Evolutionary conservation across 2,329 filamentous ascomycete species (phyloP).

Genomic region (Fusarium udum): DNA sequence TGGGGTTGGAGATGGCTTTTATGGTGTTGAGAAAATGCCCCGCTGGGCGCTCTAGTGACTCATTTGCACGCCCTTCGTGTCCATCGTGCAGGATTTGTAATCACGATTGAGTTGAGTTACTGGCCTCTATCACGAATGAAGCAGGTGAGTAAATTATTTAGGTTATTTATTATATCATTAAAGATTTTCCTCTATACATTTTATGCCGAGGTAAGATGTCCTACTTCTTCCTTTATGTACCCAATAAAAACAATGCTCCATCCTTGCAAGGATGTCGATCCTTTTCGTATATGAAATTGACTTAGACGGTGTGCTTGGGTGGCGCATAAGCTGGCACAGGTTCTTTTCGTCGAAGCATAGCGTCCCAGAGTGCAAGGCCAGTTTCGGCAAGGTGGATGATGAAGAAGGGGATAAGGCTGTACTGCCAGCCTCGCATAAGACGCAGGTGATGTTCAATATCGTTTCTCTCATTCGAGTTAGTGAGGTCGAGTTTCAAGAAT

Average conservation of each 20-base stretch:
- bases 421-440: slow-evolving; percentile 44
- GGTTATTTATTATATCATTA: not conserved
- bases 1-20: not conserved
- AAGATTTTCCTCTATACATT: not conserved
- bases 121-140: not conserved
- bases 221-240: not conserved
- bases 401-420: slow-evolving; percentile 45
- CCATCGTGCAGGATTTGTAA: slow-evolving; percentile 4
- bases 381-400: slow-evolving; percentile 41
- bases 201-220: not conserved
- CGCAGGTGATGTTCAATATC: slow-evolving; percentile 38
- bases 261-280: not conserved
- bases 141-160: not conserved
- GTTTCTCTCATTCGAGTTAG: slow-evolving; percentile 10
- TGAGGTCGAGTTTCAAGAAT: slow-evolving; percentile 37
- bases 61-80: slow-evolving; percentile 12
- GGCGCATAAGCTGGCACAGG: not conserved
- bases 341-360: slow-evolving; percentile 16
- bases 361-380: slow-evolving; percentile 37
- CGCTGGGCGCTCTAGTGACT: slow-evolving; percentile 5
- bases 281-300: not conserved
- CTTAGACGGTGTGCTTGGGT: slow-evolving; percentile 9
- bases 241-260: not conserved
- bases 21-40: slow-evolving; percentile 4
- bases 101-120: not conserved